Evolutionary conservation across 257 asterid genomes (phyloP).

Genomic region (Solanum neorickii): DNA sequence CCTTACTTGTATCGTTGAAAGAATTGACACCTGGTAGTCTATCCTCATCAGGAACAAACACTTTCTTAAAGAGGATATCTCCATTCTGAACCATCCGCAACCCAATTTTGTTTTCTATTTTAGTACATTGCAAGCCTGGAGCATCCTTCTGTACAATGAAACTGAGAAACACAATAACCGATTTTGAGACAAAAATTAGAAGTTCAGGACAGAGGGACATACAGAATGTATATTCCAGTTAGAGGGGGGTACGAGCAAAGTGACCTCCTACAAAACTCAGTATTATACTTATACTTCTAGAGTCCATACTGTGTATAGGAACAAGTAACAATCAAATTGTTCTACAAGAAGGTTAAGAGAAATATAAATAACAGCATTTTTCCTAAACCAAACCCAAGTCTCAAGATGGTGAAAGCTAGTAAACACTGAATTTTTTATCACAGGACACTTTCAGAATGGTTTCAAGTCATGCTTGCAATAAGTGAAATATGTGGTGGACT

Average conservation of each 20-base stretch:
- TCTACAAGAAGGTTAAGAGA: neutral
- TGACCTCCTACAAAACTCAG: neutral
- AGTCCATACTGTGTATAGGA: neutral
- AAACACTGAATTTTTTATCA: neutral
- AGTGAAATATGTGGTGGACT: neutral
- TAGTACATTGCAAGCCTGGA: constrained; percentile 88
- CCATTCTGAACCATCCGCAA: constrained; percentile 91
- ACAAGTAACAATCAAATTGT: neutral
- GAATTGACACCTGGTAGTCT: constrained; percentile 82
- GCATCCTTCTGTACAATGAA: constrained; percentile 71
- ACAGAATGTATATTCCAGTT: neutral
- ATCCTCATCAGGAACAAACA: constrained; percentile 90
- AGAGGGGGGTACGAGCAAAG: neutral
- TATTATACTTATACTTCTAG: constrained; percentile 82
- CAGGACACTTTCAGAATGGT: neutral
- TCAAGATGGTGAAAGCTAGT: neutral
- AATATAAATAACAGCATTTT: neutral
- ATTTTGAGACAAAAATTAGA: neutral
- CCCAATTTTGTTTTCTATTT: constrained; percentile 89
- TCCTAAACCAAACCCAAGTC: neutral
- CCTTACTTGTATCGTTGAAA: constrained; percentile 91
- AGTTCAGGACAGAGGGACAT: neutral
- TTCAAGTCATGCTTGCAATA: neutral
- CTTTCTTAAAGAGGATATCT: constrained; percentile 65
- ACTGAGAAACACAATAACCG: constrained; percentile 31